Evolutionary conservation across 2,329 filamentous ascomycete species (phyloP).

Genomic region (Rhynchosporium secalis): DNA sequence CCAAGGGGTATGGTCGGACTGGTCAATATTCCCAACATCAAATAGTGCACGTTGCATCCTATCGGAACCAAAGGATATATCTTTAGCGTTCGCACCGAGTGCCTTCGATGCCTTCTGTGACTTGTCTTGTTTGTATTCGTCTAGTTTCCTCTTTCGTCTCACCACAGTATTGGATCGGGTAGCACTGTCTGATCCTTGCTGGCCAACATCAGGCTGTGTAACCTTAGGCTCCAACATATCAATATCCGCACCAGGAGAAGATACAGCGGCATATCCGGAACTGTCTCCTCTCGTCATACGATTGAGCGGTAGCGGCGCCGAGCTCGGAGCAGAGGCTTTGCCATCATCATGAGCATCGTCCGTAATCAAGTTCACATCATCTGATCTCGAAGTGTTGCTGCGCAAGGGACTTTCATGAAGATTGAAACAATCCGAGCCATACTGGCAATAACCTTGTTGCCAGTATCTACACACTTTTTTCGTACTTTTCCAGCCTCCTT

Average conservation of each 20-base stretch:
- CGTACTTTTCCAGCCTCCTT: neutral
- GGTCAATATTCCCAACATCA: slow-evolving; percentile 28
- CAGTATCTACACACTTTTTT: neutral
- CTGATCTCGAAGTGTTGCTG: neutral
- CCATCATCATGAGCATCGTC: neutral
- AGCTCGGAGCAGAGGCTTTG: neutral
- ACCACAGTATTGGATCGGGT: neutral
- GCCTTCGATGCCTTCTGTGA: slow-evolving; percentile 12
- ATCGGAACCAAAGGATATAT: slow-evolving; percentile 30
- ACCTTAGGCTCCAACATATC: slow-evolving; percentile 12
- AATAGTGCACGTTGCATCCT: slow-evolving; percentile 19
- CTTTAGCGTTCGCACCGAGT: slow-evolving; percentile 24
- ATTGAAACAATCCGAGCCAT: neutral
- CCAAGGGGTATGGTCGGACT: slow-evolving; percentile 19
- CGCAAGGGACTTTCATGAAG: neutral
- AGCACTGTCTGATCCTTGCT: neutral
- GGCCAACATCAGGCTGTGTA: neutral
- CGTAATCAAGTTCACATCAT: neutral
- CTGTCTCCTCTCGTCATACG: neutral
- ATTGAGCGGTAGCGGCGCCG: neutral
- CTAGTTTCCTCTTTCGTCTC: slow-evolving; percentile 21
- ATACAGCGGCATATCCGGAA: too few relatives aligned
- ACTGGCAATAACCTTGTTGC: neutral
- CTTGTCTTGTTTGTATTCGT: slow-evolving; percentile 24
- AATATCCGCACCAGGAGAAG: neutral